Base-by-base conservation (phyloP, 2,329 filamentous ascomycete species). In the Ophiostoma piceae region DNA sequence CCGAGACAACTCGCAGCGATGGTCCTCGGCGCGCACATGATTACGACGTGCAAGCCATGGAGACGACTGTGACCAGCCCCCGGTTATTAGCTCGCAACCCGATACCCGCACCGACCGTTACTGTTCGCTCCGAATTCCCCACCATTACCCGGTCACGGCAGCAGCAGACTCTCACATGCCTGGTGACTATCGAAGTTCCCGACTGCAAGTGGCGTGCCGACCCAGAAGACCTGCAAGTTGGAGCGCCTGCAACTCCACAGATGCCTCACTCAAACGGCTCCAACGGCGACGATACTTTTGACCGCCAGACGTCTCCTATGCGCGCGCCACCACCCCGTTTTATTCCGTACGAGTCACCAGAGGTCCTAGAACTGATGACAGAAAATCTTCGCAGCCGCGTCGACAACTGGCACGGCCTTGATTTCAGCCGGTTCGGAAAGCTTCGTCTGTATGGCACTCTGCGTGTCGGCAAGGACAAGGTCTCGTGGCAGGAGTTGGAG, bases 341-440 rank as follows among this genome's bases (percentile, higher is more conserved):
- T 73, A 84, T 86, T 71, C 90, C 90, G 0, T 92, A 91, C 74
- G 92, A 96, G 78, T 86, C 91, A 2, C 84, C 88, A 2, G 91
- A 94, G 74, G 88, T 88, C 5, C 79, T 98, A 70, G 90, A 95
- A 69, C 89, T 94, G 73, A 91, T 95, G 76, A 96, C 94, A 0
- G 92, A 97, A 76, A 92, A 89, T 73, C 81, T 99, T 71, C 88
- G 92, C 71, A 87, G 83, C 65, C 89, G 94, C n/a, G 95, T 99
- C 12, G 95, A 99, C 76, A 97, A 98, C 75, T 99, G 95, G 95
- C 95, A 99, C 78, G 94, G 95, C 0, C 84, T 99, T 26, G 94
- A 98, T 77, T 97, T 97, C 76, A 87, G 88, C 76, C 87, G 92
- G 85, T 99, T 99, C 77, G 95, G 95, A 73, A 96, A 95, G 77